These are phyloP conservation scores for Pachysandra terminalis DNA, from an alignment of 164 flowering plant genomes.

Conservation along the genomic window DNA sequence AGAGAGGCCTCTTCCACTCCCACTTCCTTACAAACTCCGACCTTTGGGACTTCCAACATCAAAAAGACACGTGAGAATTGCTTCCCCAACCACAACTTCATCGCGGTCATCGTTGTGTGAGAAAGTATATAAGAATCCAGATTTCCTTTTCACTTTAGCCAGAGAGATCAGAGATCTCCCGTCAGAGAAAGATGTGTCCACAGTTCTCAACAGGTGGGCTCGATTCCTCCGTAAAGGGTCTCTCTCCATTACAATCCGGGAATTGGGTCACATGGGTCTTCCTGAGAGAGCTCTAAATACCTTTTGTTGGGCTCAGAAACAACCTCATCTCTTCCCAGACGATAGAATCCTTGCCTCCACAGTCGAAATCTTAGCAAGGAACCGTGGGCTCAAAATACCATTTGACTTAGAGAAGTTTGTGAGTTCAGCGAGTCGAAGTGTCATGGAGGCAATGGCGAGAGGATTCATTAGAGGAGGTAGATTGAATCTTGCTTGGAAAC, in stretches of 20 bases:
- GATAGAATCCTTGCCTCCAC: conserved; percentile 73
- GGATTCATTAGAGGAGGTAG: conserved; percentile 82
- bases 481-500: conserved; percentile 61
- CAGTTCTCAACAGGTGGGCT: conserved; percentile 51
- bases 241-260: conserved; percentile 76
- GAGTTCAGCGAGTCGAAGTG: conserved; percentile 50
- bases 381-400: conserved; percentile 54
- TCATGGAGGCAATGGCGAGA: conserved; percentile 74
- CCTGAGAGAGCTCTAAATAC: conserved; percentile 76
- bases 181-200: conserved; percentile 46
- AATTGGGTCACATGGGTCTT: conserved; percentile 84
- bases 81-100: conserved; percentile 16
- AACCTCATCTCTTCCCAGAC: conserved; percentile 77
- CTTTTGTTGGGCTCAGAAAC: conserved; percentile 79
- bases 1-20: conserved; percentile 78
- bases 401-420: conserved; percentile 47
- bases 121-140: conserved; percentile 63
- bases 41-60: conserved; percentile 70
- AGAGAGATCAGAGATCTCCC: conserved; percentile 62
- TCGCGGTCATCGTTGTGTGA: conserved; percentile 37
- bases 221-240: conserved; percentile 74
- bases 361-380: conserved; percentile 70
- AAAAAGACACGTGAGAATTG: conserved; percentile 39
- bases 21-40: conserved; percentile 69
- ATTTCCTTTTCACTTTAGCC: conserved; percentile 60